Evolutionary conservation across 306 rosid species (phyloP).

Genomic region (Vigna unguiculata): DNA sequence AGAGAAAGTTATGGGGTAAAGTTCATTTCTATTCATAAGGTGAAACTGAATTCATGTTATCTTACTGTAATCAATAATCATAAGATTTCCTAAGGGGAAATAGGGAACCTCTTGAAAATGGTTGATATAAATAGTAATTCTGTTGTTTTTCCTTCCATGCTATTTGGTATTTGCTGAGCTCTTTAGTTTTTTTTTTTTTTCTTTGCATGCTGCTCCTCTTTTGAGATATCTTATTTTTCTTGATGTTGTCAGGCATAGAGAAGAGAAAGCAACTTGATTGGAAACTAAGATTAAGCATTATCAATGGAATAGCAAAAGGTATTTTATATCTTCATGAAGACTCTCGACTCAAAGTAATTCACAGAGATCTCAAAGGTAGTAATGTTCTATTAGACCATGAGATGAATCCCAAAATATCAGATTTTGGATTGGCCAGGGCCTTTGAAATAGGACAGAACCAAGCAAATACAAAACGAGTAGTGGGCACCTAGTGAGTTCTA

Average conservation of each 20-base stretch:
- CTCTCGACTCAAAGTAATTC: constrained; percentile 55
- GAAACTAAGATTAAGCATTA: constrained; percentile 45
- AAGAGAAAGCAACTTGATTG: constrained; percentile 49
- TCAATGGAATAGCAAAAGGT: constrained; percentile 60
- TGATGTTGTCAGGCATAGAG: constrained; percentile 28
- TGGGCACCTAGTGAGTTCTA: constrained; percentile 54
- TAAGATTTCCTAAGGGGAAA: no score
- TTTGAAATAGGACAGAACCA: constrained; percentile 49
- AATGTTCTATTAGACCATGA: constrained; percentile 56
- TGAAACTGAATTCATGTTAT: no score
- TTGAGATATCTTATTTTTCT: background rate
- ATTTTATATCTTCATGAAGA: constrained; percentile 63
- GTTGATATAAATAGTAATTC: background rate
- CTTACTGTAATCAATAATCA: no score
- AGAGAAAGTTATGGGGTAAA: background rate
- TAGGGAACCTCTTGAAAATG: no score
- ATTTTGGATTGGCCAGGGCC: constrained; percentile 59
- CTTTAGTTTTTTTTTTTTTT: background rate
- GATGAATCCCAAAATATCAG: constrained; percentile 61
- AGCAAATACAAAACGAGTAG: constrained; percentile 55
- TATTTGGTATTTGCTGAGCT: background rate
- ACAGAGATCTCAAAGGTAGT: constrained; percentile 59
- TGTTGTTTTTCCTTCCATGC: background rate
- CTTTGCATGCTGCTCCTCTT: background rate
- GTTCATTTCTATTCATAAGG: background rate